A percentile compares a stretch with the other conserved stretches of the same genome.
phyloP scores from a whole-genome alignment of 108 stramenopile genomes.

The Parmales sp. region DNA sequence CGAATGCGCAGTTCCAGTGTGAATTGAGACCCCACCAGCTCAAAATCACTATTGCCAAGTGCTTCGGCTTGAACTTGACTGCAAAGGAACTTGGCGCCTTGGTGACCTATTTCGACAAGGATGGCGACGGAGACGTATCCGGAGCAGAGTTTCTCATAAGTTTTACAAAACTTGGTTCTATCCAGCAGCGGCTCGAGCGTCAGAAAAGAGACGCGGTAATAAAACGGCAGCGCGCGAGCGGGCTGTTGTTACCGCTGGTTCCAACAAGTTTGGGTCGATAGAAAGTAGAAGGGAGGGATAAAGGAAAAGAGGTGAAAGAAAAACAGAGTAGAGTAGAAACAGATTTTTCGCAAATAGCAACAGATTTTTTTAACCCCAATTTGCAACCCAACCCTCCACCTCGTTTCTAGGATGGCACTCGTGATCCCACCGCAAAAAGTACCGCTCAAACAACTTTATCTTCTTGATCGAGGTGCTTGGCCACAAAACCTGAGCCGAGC shows the following conservation, averaged over 20 bases:
- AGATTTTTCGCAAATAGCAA: too few species aligned
- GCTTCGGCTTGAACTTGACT: conserved; percentile 25
- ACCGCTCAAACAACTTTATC: neutral
- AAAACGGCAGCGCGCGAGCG: too few species aligned
- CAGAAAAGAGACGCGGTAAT: too few species aligned
- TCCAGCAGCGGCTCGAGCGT: too few species aligned
- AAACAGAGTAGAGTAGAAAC: too few species aligned
- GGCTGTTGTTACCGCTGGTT: too few species aligned
- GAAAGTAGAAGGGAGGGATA: too few species aligned
- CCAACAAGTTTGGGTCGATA: too few species aligned
- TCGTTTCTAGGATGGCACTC: neutral
- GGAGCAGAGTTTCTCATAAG: conserved; percentile 25
- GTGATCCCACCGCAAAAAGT: conserved; percentile 1
- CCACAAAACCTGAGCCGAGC: too few species aligned
- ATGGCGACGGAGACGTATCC: conserved; percentile 23
- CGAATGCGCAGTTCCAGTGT: neutral
- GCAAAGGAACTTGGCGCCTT: conserved; percentile 26
- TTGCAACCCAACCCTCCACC: neutral
- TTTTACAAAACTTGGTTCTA: conserved; percentile 22
- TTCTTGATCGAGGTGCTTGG: conserved; percentile 4
- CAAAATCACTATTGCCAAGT: neutral
- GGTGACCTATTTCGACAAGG: conserved; percentile 28
- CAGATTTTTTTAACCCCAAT: neutral
- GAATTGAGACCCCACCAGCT: neutral
- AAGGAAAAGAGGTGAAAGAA: too few species aligned